Percentiles rank a stretch among this genome's conserved stretches.
phyloP scores from a whole-genome alignment of 495 filamentous ascomycete species.

The Xylaria curta region DNA sequence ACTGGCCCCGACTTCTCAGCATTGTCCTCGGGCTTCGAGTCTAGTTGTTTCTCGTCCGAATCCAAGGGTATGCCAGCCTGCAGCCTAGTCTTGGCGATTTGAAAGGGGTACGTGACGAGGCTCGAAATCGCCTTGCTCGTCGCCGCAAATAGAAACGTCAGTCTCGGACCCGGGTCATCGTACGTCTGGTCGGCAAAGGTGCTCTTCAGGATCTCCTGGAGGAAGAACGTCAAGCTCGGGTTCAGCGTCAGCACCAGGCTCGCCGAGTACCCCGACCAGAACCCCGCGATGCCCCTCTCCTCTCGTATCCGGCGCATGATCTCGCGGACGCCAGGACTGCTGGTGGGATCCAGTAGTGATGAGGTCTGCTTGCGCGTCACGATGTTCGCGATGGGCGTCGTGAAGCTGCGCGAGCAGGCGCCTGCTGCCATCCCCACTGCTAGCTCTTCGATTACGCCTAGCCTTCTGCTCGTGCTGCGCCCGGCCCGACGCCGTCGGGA shows the following conservation, averaged over 20 bases:
- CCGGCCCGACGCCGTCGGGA: slow-evolving; percentile 34
- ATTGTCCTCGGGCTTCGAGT: slow-evolving; percentile 17
- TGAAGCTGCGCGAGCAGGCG: slow-evolving; percentile 76
- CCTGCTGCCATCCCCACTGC: slow-evolving; percentile 79
- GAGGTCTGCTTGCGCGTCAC: slow-evolving; percentile 82
- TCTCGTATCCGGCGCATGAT: slow-evolving; percentile 68
- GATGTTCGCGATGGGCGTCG: slow-evolving; percentile 83
- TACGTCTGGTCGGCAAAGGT: slow-evolving; percentile 58
- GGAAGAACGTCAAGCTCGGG: slow-evolving; percentile 83
- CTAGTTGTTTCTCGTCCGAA: slow-evolving; percentile 25
- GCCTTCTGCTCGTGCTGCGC: slow-evolving; percentile 44
- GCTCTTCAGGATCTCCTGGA: slow-evolving; percentile 70
- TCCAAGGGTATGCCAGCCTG: slow-evolving; percentile 56
- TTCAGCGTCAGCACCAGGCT: slow-evolving; percentile 82
- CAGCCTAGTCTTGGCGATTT: slow-evolving; percentile 77
- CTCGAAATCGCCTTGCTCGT: slow-evolving; percentile 81
- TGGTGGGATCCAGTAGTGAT: slow-evolving; percentile 44
- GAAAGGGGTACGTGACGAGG: slow-evolving; percentile 84
- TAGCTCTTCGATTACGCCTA: slow-evolving; percentile 76
- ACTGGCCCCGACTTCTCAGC: slow-evolving; percentile 21
- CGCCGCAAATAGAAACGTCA: slow-evolving; percentile 74
- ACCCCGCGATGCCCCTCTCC: slow-evolving; percentile 77
- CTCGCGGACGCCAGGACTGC: slow-evolving; percentile 53
- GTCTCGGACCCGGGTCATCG: slow-evolving; percentile 55
- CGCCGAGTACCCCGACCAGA: slow-evolving; percentile 92